phyloP scores from a whole-genome alignment of 768 basidiomycete species.

The Boletus insuetus region DNA sequence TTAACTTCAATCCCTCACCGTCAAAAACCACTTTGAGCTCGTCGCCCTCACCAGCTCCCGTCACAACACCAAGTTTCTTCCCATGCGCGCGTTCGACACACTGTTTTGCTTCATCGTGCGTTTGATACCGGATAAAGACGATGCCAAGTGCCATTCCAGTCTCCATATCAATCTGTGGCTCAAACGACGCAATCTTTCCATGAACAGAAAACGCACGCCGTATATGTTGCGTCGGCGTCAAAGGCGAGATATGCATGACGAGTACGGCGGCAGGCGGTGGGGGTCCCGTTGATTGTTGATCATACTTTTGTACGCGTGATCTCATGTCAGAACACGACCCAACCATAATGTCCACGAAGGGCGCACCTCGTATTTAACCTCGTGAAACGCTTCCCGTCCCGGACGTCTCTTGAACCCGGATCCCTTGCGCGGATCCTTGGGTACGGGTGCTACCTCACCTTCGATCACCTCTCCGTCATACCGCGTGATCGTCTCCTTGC shows the following conservation, averaged over 20 bases:
- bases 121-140: constrained; percentile 64
- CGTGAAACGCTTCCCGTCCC: constrained; percentile 40
- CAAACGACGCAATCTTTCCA: constrained; percentile 64
- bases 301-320: constrained; percentile 51
- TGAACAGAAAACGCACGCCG: constrained; percentile 60
- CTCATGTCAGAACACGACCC: constrained; percentile 1
- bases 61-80: constrained; percentile 50
- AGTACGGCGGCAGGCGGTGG: constrained; percentile 76
- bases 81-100: constrained; percentile 71
- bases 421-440: constrained; percentile 55
- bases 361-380: constrained; percentile 57
- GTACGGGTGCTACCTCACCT: constrained; percentile 39
- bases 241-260: constrained; percentile 64
- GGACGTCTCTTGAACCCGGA: constrained; percentile 34
- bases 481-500: constrained; percentile 53
- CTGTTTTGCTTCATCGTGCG: constrained; percentile 63
- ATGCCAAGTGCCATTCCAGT: constrained; percentile 86
- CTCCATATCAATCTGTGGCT: constrained; percentile 72
- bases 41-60: constrained; percentile 45
- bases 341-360: neutral
- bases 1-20: constrained; percentile 62
- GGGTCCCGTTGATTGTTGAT: constrained; percentile 64
- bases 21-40: constrained; percentile 79
- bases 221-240: constrained; percentile 66
- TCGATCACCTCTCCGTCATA: constrained; percentile 55